These are phyloP conservation scores for Leersia perrieri DNA, from an alignment of 176 grass and related monocot genomes.

Conservation along the genomic window DNA sequence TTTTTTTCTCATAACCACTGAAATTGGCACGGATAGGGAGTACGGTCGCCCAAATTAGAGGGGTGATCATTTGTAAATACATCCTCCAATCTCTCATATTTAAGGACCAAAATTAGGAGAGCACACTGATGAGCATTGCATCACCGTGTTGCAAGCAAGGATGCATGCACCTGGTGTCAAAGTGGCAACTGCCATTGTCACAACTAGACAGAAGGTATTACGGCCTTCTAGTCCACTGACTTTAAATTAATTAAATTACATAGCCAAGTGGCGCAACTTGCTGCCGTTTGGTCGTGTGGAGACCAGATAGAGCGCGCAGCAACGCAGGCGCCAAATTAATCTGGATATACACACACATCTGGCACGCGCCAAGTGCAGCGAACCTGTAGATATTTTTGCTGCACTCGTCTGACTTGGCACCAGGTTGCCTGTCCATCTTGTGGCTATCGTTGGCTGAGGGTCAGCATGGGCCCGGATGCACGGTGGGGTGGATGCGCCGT, in stretches of 20 bases:
- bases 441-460: background rate
- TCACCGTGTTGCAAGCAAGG: too few species aligned
- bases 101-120: too few species aligned
- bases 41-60: too few species aligned
- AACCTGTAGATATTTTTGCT: background rate
- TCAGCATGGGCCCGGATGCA: background rate
- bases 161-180: too few species aligned
- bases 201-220: background rate
- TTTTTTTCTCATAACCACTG: too few species aligned
- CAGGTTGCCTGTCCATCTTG: background rate
- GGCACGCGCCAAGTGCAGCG: background rate
- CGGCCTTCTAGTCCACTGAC: background rate
- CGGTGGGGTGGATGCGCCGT: background rate
- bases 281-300: background rate
- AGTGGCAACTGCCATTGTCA: too few species aligned
- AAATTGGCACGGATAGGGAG: too few species aligned
- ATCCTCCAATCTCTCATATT: too few species aligned
- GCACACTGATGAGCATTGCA: too few species aligned
- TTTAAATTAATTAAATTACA: background rate
- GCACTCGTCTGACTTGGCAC: background rate
- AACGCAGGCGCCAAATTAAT: too few species aligned
- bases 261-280: background rate
- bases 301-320: background rate
- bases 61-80: too few species aligned
- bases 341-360: background rate